Evolutionary conservation across 1,139 yeast species (phyloP).

Genomic region (Saccharomycopsis hybrid): DNA sequence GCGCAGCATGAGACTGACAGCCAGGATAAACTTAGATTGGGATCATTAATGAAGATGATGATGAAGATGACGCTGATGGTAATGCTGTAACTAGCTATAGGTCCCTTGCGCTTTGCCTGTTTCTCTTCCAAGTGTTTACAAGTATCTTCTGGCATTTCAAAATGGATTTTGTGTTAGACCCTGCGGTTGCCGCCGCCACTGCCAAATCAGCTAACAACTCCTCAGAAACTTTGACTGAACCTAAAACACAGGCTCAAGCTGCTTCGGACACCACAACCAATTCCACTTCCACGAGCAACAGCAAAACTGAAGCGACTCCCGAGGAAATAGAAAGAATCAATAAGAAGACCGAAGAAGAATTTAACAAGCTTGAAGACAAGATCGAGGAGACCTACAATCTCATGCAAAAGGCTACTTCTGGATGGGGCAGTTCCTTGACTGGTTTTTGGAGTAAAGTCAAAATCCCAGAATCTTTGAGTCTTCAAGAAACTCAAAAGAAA

Average conservation of each 20-base stretch:
- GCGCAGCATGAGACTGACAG: no score
- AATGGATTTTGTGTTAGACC: conserved; percentile 20
- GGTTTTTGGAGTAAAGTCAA: conserved; percentile 34
- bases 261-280: not conserved
- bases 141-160: not conserved
- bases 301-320: not conserved
- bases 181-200: conserved; percentile 6
- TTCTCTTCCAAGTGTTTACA: no score
- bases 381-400: conserved; percentile 46
- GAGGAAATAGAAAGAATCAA: conserved; percentile 19
- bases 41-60: no score
- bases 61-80: no score
- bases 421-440: conserved; percentile 31
- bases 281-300: not conserved
- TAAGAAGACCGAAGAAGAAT: conserved; percentile 40
- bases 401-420: conserved; percentile 38
- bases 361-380: conserved; percentile 44
- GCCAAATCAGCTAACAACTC: conserved; percentile 10
- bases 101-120: no score
- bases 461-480: conserved; percentile 9
- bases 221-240: conserved; percentile 13
- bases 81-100: no score
- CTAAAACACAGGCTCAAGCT: not conserved
- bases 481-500: conserved; percentile 11
- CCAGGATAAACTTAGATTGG: no score